phyloP scores from a whole-genome alignment of 805 yeast species.

The Pichia cabralensis region DNA sequence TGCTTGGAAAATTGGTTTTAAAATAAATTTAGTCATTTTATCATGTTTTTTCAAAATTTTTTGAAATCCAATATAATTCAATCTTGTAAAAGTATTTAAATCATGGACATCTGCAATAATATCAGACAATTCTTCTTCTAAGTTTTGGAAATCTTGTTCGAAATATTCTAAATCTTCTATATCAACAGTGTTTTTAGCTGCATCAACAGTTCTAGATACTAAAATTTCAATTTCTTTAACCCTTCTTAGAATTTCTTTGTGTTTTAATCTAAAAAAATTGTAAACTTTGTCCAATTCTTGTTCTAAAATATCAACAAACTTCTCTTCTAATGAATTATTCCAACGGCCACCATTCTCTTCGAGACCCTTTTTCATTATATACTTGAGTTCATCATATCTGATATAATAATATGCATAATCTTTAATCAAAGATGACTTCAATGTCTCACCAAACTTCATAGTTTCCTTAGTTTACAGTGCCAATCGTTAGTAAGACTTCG shows the following conservation, averaged over 20 bases:
- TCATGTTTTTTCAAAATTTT: slow-evolving; percentile 96
- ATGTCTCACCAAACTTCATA: slow-evolving; percentile 95
- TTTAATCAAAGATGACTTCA: slow-evolving; percentile 79
- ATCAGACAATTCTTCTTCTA: slow-evolving; percentile 71
- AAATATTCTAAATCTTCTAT: slow-evolving; percentile 27
- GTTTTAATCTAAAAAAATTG: slow-evolving; percentile 82
- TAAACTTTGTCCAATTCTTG: slow-evolving; percentile 86
- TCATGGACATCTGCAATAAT: slow-evolving; percentile 97
- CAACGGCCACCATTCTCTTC: slow-evolving; percentile 48
- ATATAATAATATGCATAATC: slow-evolving; percentile 88
- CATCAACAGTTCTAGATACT: slow-evolving; percentile 49
- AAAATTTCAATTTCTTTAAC: slow-evolving; percentile 72
- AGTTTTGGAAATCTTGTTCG: slow-evolving; percentile 60
- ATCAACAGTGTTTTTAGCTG: slow-evolving; percentile 28
- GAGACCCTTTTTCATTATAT: slow-evolving; percentile 62
- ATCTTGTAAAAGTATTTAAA: slow-evolving; percentile 83
- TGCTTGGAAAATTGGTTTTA: slow-evolving; percentile 89
- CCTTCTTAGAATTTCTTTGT: slow-evolving; percentile 75
- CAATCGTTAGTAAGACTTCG: too few relatives aligned
- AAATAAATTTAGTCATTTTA: slow-evolving; percentile 68
- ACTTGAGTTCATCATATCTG: slow-evolving; percentile 83
- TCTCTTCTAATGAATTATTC: slow-evolving; percentile 73
- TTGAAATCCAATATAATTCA: slow-evolving; percentile 95
- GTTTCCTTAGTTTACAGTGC: neutral
- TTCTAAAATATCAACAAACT: slow-evolving; percentile 67